These are phyloP conservation scores for Ceratobasidium sp. DNA, from an alignment of 1,284 basidiomycete genomes.

Conservation along the genomic window DNA sequence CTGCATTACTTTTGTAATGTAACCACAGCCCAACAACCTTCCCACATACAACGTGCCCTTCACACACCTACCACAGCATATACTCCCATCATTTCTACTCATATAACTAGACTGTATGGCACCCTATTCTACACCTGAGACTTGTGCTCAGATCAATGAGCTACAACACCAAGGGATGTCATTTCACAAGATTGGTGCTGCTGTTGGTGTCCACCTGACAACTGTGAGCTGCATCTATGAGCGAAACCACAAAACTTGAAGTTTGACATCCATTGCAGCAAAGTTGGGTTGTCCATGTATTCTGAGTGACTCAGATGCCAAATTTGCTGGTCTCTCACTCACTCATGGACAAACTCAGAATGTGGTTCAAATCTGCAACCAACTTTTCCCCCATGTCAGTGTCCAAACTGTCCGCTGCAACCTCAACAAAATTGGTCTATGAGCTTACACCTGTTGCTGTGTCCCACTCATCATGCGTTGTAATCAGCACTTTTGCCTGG, in stretches of 20 bases:
- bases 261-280: constrained; percentile 10
- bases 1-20: constrained; percentile 42
- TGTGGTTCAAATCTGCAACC: background rate
- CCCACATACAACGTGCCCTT: background rate
- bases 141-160: constrained; percentile 3
- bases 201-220: constrained; percentile 7
- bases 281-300: constrained; percentile 14
- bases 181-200: constrained; percentile 9
- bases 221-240: constrained; percentile 23
- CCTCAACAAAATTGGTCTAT: constrained; percentile 5
- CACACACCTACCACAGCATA: constrained; percentile 4
- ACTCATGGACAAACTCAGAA: constrained; percentile 3
- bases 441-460: background rate
- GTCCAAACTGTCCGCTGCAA: constrained; percentile 13
- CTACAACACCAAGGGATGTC: constrained; percentile 7
- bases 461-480: background rate
- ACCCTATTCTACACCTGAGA: constrained; percentile 17
- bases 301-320: constrained; percentile 11
- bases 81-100: background rate
- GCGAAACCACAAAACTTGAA: constrained; percentile 15
- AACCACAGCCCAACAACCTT: background rate
- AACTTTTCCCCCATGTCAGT: constrained; percentile 19
- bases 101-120: background rate
- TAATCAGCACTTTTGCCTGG: background rate
- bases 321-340: constrained; percentile 5